Evolutionary conservation across 768 basidiomycete species (phyloP), one percentile per base, ranked within the genome.

Genomic region (Lactarius indigo): DNA sequence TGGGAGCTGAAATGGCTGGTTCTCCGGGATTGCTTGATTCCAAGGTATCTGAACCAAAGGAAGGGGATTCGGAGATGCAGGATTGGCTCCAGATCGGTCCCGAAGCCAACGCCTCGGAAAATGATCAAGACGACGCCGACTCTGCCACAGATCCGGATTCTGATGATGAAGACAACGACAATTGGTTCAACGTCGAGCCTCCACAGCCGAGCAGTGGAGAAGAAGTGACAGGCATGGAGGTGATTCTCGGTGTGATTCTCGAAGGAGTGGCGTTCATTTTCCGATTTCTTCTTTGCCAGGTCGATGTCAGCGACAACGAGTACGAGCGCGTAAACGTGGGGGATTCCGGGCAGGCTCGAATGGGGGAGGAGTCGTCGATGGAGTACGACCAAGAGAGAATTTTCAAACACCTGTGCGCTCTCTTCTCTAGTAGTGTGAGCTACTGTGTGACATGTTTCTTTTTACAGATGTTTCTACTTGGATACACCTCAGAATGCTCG

Each of bases 381-480:
- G 86, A 89, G 69, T 96, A 96, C 66, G 93, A 96, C 75, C 81
- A 85, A 55, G 84, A 86, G 28, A 77, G 80, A 68, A 92, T 96
- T 61, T 96, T 97, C 78, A 87, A 76, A 71, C 92, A 97, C 78
- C 75, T 96, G 90, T 93, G 68, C 65, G 89, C 80, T 42, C 28
- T 15, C 41, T 58, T 17, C 20, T 5, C 10, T 47, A 10, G 33
- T 26, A 31, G 26, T 26, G n/a, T 41, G 17, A 62, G 18, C n/a
- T 66, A 47, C 42, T 61, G 58, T 31, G 39, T 66, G 41, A 60
- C 62, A 59, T 54, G 13, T 18, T 57, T 50, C n/a, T 50, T 7
- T 5, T 26, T 1, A 31, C 52, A 95, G 93, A 68, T 87, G 86
- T 70, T 96, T 96, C 76, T 98, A 97, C 76, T 80, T 98, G 42